These are phyloP conservation scores for Sporothrix euskadiensis DNA, from an alignment of 2,329 filamentous ascomycete genomes.

Conservation along the genomic window DNA sequence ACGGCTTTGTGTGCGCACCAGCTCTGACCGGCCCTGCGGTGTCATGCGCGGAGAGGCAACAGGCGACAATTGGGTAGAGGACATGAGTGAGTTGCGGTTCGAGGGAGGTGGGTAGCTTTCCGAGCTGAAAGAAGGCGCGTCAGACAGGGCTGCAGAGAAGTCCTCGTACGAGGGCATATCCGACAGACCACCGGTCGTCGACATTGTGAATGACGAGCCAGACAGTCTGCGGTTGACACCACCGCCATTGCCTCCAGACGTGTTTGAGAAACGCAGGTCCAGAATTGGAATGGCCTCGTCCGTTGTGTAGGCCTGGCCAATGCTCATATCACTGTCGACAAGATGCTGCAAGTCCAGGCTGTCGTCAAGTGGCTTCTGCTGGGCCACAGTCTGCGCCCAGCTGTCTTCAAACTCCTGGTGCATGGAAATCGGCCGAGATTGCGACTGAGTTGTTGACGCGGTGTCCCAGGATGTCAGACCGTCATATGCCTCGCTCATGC, in stretches of 20 bases:
- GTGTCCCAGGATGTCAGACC: slow-evolving; percentile 60
- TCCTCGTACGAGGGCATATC: slow-evolving; percentile 73
- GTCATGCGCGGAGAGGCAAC: slow-evolving; percentile 70
- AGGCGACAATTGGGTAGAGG: slow-evolving; percentile 69
- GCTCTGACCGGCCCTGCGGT: slow-evolving; percentile 60
- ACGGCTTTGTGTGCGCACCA: slow-evolving; percentile 64
- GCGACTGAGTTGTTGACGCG: slow-evolving; percentile 53
- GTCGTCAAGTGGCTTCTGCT: slow-evolving; percentile 59
- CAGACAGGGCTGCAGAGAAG: slow-evolving; percentile 64
- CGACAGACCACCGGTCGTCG: slow-evolving; percentile 63
- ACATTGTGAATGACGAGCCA: slow-evolving; percentile 72
- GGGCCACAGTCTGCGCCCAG: slow-evolving; percentile 44
- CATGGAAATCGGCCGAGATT: slow-evolving; percentile 55
- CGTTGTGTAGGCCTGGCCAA: slow-evolving; percentile 63
- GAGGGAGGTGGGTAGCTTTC: slow-evolving; percentile 64
- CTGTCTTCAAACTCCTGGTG: slow-evolving; percentile 59
- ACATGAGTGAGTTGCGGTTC: slow-evolving; percentile 69
- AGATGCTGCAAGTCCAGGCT: slow-evolving; percentile 53
- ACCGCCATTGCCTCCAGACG: slow-evolving; percentile 41
- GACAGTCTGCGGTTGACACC: slow-evolving; percentile 63
- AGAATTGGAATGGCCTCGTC: slow-evolving; percentile 65
- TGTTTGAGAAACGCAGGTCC: slow-evolving; percentile 55
- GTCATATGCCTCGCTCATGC: slow-evolving; percentile 55
- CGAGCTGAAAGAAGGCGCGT: slow-evolving; percentile 65
- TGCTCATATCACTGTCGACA: slow-evolving; percentile 58